phyloP scores from a whole-genome alignment of 2,329 filamentous ascomycete genomes.

The Stagonosporopsis vannaccii region DNA sequence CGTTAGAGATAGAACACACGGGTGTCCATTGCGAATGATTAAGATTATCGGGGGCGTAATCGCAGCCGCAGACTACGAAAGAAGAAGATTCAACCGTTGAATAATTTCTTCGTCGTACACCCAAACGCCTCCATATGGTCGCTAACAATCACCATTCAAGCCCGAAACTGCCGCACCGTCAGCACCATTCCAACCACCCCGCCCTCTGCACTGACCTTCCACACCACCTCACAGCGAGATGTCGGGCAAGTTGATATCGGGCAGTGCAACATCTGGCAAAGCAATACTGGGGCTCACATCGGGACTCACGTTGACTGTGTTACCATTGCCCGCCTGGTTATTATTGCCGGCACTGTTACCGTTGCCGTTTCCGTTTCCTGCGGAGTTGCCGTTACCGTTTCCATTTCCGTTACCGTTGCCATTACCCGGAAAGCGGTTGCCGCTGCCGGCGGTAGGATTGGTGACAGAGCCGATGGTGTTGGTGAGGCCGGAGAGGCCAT shows the following conservation, averaged over 20 bases:
- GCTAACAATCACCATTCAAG: constrained; percentile 3
- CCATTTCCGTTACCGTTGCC: constrained; percentile 11
- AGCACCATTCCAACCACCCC: not conserved
- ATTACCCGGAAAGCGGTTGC: constrained; percentile 16
- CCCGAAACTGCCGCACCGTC: constrained; percentile 1
- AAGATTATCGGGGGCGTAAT: too few species aligned
- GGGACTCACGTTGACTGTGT: constrained; percentile 22
- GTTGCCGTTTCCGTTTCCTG: constrained; percentile 19
- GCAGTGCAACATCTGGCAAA: constrained; percentile 12
- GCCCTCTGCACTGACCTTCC: constrained; percentile 3
- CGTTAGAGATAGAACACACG: too few species aligned
- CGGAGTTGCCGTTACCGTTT: constrained; percentile 16
- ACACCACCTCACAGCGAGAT: constrained; percentile 3
- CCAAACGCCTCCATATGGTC: not conserved
- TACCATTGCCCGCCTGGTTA: constrained; percentile 19
- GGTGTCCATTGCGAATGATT: too few species aligned
- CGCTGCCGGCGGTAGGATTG: constrained; percentile 11
- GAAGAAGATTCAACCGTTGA: too few species aligned
- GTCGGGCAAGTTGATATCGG: constrained; percentile 4
- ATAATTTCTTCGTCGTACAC: too few species aligned
- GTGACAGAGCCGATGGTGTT: constrained; percentile 19
- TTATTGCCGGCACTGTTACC: constrained; percentile 13
- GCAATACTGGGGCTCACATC: constrained; percentile 8
- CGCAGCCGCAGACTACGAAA: too few species aligned
- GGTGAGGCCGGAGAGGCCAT: not conserved